phyloP scores from a whole-genome alignment of 371 early-diverging fungal genomes.

The Batkoa obscura region DNA sequence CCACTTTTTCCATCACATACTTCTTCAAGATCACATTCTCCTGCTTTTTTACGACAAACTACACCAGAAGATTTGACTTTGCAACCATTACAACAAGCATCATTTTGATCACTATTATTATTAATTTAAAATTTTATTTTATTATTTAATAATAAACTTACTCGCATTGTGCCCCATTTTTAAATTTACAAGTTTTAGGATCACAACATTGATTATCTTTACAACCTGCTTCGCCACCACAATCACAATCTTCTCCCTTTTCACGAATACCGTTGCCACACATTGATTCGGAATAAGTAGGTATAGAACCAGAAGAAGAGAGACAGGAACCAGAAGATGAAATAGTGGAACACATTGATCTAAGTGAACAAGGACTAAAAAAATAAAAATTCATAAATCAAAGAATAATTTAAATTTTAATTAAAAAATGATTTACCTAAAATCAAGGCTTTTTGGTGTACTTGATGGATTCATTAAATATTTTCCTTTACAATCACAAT shows the following conservation, averaged over 20 bases:
- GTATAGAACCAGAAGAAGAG: slow-evolving; percentile 31
- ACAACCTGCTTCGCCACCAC: slow-evolving; percentile 54
- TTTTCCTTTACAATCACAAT: slow-evolving; percentile 39
- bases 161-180: slow-evolving; percentile 61
- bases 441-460: slow-evolving; percentile 34
- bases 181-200: slow-evolving; percentile 56
- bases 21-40: slow-evolving; percentile 68
- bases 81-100: slow-evolving; percentile 66
- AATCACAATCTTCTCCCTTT: slow-evolving; percentile 83
- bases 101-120: too few relatives aligned
- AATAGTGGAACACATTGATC: slow-evolving; percentile 36
- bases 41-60: slow-evolving; percentile 51
- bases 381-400: too few relatives aligned
- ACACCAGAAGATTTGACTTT: slow-evolving; percentile 29
- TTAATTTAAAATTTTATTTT: too few relatives aligned
- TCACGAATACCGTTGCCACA: slow-evolving; percentile 93
- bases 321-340: slow-evolving; percentile 34
- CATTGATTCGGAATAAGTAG: slow-evolving; percentile 28
- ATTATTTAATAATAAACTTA: too few relatives aligned
- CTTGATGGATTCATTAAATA: slow-evolving; percentile 75
- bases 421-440: slow-evolving; percentile 8
- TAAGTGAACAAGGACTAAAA: slow-evolving; percentile 69
- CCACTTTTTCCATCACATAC: slow-evolving; percentile 53
- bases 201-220: slow-evolving; percentile 64
- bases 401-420: background rate